Percentiles rank a stretch among this genome's conserved stretches.
Evolutionary conservation across 208 protist genomes (phyloP).

Genomic region (Angomonas ambiguus): DNA sequence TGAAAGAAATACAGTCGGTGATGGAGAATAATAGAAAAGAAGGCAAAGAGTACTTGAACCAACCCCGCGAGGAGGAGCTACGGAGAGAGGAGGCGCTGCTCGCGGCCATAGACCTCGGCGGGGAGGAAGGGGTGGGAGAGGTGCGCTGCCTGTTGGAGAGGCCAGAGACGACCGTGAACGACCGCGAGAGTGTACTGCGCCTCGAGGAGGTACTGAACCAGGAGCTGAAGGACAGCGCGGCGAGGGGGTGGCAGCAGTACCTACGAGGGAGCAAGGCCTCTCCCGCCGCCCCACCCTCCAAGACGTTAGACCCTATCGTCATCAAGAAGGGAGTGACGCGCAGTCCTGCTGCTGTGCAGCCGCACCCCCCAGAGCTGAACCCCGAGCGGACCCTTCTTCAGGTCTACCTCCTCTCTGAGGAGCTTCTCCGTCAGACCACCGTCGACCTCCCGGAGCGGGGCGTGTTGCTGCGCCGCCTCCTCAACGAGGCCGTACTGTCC

Average conservation of each 20-base stretch:
- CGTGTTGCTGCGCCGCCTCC: slow-evolving; percentile 41
- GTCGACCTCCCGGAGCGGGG: slow-evolving; percentile 65
- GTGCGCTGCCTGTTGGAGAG: slow-evolving; percentile 38
- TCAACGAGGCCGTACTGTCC: slow-evolving; percentile 47
- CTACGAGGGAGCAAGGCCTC: background rate
- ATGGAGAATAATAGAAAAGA: background rate
- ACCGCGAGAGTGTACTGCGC: slow-evolving; percentile 27
- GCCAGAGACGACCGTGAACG: slow-evolving; percentile 24
- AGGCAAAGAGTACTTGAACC: background rate
- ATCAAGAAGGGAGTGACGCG: background rate
- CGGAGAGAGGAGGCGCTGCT: background rate
- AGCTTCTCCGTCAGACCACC: slow-evolving; percentile 52
- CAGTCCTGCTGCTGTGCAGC: background rate
- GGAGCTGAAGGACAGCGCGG: slow-evolving; percentile 12
- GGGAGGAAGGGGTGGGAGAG: slow-evolving; percentile 21
- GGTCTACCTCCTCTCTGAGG: slow-evolving; percentile 34
- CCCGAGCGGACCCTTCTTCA: slow-evolving; percentile 36
- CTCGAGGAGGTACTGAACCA: slow-evolving; percentile 33
- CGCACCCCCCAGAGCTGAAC: slow-evolving; percentile 24
- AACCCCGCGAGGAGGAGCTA: background rate
- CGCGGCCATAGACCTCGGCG: background rate
- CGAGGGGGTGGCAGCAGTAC: background rate
- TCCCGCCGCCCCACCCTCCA: background rate
- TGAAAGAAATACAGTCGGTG: background rate
- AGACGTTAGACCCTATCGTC: background rate